Evolutionary conservation across 2,329 filamentous ascomycete species (phyloP).

Genomic region (Helminthosporium solani): DNA sequence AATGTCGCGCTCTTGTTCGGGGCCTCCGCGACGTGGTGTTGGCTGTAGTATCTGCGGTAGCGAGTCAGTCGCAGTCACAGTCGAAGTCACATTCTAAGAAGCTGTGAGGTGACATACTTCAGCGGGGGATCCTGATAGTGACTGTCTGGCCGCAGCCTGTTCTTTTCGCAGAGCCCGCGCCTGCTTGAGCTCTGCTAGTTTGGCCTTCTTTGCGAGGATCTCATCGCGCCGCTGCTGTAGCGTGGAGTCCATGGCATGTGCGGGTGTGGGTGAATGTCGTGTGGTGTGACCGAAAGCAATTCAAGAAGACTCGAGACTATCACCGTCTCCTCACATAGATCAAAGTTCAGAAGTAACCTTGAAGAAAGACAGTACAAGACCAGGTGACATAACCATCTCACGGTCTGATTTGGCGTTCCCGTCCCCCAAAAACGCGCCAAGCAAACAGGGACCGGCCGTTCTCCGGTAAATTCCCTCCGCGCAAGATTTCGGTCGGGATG

Average conservation of each 20-base stretch:
- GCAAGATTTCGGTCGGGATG: slow-evolving; percentile 21
- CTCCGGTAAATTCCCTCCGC: slow-evolving; percentile 11
- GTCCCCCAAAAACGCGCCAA: slow-evolving; percentile 29
- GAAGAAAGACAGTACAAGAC: too few species aligned
- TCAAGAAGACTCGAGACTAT: background rate
- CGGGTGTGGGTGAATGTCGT: slow-evolving; percentile 6
- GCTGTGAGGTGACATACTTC: slow-evolving; percentile 59
- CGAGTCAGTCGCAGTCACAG: slow-evolving; percentile 11
- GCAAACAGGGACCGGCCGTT: slow-evolving; percentile 22
- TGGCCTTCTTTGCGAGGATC: slow-evolving; percentile 94
- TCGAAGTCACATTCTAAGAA: too few species aligned
- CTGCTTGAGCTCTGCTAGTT: slow-evolving; percentile 92
- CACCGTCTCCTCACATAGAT: too few species aligned
- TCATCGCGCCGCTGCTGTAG: slow-evolving; percentile 87
- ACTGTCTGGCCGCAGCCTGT: slow-evolving; percentile 65
- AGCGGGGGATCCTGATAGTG: slow-evolving; percentile 60
- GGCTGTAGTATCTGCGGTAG: slow-evolving; percentile 64
- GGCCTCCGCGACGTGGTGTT: slow-evolving; percentile 62
- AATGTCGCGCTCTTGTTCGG: slow-evolving; percentile 70
- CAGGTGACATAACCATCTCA: too few species aligned
- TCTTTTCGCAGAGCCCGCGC: slow-evolving; percentile 84
- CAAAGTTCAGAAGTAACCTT: background rate
- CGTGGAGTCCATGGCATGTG: slow-evolving; percentile 53
- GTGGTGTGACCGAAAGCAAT: slow-evolving; percentile 6
- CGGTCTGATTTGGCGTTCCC: background rate